Conservation (phyloP, 805 yeast genomes). For the Zygotorulaspora danielsina region DNA sequence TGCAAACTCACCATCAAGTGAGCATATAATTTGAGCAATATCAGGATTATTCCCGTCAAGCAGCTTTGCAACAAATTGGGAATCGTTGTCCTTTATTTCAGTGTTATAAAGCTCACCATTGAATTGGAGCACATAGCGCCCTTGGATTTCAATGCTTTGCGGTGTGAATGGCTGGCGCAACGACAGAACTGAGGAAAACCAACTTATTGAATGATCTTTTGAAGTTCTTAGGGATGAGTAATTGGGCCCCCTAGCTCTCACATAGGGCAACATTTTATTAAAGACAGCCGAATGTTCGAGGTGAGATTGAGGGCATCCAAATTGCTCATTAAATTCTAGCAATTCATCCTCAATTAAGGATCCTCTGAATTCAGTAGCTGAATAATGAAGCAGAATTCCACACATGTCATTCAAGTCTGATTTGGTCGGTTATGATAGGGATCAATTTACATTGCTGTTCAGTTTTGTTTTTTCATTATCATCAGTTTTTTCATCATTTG, state of each 20-base stretch:
- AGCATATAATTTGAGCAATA: constrained; percentile 40
- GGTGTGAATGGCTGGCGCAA: constrained; percentile 70
- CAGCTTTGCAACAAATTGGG: constrained; percentile 45
- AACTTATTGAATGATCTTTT: constrained; percentile 18
- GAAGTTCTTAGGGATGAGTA: constrained; percentile 36
- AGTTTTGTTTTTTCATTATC: too few relatives aligned
- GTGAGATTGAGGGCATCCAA: background rate
- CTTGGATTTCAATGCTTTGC: constrained; percentile 55
- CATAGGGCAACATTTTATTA: constrained; percentile 40
- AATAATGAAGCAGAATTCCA: constrained; percentile 47
- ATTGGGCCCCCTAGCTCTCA: constrained; percentile 65
- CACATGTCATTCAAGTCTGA: constrained; percentile 51
- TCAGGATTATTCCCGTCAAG: constrained; percentile 36
- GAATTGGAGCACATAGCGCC: constrained; percentile 57
- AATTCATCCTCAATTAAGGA: constrained; percentile 11
- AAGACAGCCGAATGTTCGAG: constrained; percentile 22
- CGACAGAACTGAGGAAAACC: constrained; percentile 73
- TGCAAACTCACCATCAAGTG: constrained; percentile 81
- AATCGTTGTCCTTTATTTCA: constrained; percentile 59
- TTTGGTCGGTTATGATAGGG: too few relatives aligned
- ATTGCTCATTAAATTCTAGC: constrained; percentile 19
- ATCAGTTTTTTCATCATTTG: too few relatives aligned
- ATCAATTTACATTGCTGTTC: too few relatives aligned
- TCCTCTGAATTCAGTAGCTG: constrained; percentile 3
- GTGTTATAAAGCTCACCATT: constrained; percentile 85